Evolutionary conservation across 2,329 filamentous ascomycete species (phyloP).

Genomic region (Colletotrichum abscissum): DNA sequence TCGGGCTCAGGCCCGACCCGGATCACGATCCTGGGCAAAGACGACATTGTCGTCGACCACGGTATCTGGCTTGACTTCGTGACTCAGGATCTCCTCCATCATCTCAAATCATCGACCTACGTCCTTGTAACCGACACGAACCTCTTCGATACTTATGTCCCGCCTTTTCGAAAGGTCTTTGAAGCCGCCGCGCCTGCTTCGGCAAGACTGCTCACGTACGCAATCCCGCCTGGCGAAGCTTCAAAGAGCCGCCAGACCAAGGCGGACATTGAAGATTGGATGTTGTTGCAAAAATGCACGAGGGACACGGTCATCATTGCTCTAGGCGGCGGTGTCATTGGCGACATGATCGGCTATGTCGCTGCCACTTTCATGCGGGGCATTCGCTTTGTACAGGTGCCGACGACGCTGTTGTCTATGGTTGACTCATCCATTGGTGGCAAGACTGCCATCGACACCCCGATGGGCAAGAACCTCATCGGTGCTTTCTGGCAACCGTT

Average conservation of each 20-base stretch:
- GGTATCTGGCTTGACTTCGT: constrained; percentile 89
- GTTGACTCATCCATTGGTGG: constrained; percentile 98
- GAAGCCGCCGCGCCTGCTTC: constrained; percentile 47
- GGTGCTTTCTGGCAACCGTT: constrained; percentile 97
- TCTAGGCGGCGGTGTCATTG: constrained; percentile 94
- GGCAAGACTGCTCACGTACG: constrained; percentile 83
- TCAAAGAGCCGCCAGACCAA: constrained; percentile 96
- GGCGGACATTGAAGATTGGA: constrained; percentile 97
- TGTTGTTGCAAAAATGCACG: constrained; percentile 91
- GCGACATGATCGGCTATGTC: constrained; percentile 97
- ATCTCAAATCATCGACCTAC: constrained; percentile 88
- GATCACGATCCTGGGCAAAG: constrained; percentile 87
- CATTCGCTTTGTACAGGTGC: constrained; percentile 95
- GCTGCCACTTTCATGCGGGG: constrained; percentile 99
- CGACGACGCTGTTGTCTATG: constrained; percentile 95
- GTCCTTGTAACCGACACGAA: constrained; percentile 98
- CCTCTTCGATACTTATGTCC: constrained; percentile 82
- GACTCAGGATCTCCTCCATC: constrained; percentile 80
- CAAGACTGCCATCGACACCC: constrained; percentile 98
- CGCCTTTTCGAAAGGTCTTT: constrained; percentile 71
- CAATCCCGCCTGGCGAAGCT: constrained; percentile 89
- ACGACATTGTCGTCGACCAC: constrained; percentile 92
- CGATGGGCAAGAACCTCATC: constrained; percentile 94
- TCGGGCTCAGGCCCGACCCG: constrained; percentile 56
- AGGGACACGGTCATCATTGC: constrained; percentile 95